Evolutionary conservation across 768 basidiomycete genomes (phyloP).

Genomic region (Suillus subaureus): DNA sequence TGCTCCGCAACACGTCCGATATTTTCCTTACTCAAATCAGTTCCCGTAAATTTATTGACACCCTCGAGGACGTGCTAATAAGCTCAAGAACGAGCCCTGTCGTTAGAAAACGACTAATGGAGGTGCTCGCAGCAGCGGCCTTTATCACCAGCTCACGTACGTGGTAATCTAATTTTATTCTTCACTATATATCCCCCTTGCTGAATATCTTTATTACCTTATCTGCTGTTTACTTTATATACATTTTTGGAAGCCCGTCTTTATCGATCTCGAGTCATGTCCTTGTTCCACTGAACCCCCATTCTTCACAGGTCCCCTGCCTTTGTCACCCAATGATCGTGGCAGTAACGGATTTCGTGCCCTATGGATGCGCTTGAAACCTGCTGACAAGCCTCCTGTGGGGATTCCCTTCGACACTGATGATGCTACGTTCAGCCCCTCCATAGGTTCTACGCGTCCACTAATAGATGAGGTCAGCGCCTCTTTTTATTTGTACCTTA

Average conservation of each 20-base stretch:
- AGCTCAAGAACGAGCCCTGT: constrained; percentile 73
- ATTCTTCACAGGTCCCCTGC: too few species aligned
- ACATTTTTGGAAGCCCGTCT: too few species aligned
- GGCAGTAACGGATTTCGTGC: constrained; percentile 34
- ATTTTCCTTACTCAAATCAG: constrained; percentile 70
- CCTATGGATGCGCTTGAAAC: constrained; percentile 82
- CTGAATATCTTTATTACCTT: background rate
- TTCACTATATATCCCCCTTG: background rate
- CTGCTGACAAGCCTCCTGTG: constrained; percentile 78
- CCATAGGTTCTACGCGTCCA: constrained; percentile 33
- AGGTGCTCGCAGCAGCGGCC: constrained; percentile 82
- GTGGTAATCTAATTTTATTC: constrained; percentile 7
- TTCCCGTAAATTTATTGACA: constrained; percentile 79
- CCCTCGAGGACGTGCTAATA: constrained; percentile 72
- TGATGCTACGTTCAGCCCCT: constrained; percentile 79
- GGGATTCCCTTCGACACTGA: constrained; percentile 79
- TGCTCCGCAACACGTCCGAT: constrained; percentile 80
- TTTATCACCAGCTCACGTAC: constrained; percentile 41
- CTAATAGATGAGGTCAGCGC: background rate
- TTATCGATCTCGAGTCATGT: too few species aligned
- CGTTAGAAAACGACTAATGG: constrained; percentile 75
- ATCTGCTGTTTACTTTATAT: too few species aligned
- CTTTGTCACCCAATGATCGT: too few species aligned
- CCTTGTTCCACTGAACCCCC: constrained; percentile 3
- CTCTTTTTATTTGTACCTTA: background rate